These are phyloP conservation scores for Mytilinidion resinicola DNA, from an alignment of 495 filamentous ascomycete genomes.

Conservation along the genomic window DNA sequence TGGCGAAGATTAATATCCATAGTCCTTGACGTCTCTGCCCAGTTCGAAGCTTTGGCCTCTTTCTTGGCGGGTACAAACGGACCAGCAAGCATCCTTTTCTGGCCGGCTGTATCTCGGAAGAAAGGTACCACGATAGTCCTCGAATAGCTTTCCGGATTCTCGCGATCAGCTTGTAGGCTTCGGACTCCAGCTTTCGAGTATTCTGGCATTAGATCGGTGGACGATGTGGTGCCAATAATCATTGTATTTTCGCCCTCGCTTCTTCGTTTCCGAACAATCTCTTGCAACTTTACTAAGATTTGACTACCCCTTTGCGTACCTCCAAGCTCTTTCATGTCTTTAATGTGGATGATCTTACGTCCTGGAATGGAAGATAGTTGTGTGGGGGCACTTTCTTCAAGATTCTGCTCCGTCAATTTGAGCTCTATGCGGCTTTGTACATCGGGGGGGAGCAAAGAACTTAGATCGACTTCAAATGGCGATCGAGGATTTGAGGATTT, in stretches of 20 bases:
- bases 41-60: constrained; percentile 39
- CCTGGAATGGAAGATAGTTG: not conserved
- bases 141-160: constrained; percentile 37
- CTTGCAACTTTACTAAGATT: constrained; percentile 59
- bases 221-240: constrained; percentile 66
- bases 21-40: constrained; percentile 38
- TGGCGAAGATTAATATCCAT: constrained; percentile 63
- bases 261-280: constrained; percentile 64
- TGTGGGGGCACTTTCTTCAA: not conserved
- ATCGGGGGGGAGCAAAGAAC: not conserved
- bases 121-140: constrained; percentile 49
- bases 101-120: not conserved
- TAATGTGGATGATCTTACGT: constrained; percentile 61
- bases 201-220: constrained; percentile 43
- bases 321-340: constrained; percentile 72
- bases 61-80: constrained; percentile 32
- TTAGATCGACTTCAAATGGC: not conserved
- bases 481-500: not conserved
- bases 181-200: constrained; percentile 47
- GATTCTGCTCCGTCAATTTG: constrained; percentile 1
- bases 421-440: not conserved
- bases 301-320: constrained; percentile 54
- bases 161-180: constrained; percentile 35
- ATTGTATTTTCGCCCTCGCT: constrained; percentile 61
- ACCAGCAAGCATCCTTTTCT: constrained; percentile 13